Percentiles rank a stretch among this genome's conserved stretches.
phyloP scores from a whole-genome alignment of 2,329 filamentous ascomycete genomes.

The Fusarium odoratissimum region DNA sequence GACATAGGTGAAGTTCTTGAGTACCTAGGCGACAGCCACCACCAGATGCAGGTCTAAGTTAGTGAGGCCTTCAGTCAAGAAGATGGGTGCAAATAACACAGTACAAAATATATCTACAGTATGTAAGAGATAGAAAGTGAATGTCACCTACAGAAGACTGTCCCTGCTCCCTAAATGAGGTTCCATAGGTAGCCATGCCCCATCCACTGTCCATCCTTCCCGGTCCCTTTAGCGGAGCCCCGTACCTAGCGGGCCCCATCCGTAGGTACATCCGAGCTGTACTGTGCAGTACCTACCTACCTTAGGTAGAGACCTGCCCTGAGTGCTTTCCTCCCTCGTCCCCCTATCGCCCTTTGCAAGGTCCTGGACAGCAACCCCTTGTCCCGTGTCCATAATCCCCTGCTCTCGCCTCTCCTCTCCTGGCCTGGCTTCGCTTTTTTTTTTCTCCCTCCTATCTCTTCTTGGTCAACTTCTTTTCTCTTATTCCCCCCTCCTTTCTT shows the following conservation, averaged over 20 bases:
- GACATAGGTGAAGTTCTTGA: conserved; percentile 4
- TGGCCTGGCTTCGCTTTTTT: conserved; percentile 39
- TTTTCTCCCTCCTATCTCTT: conserved; percentile 43
- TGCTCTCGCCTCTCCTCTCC: conserved; percentile 44
- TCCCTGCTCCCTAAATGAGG: conserved; percentile 4
- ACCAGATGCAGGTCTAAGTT: conserved; percentile 25
- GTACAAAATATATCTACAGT: conserved; percentile 8
- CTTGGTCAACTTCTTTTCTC: conserved; percentile 42
- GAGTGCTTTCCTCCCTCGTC: conserved; percentile 29
- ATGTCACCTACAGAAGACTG: neutral
- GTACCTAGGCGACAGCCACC: conserved; percentile 17
- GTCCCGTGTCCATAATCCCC: conserved; percentile 46
- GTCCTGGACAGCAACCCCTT: conserved; percentile 45
- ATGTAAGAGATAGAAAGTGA: neutral
- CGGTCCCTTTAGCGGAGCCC: conserved; percentile 34
- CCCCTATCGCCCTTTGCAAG: conserved; percentile 46
- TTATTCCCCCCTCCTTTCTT: conserved; percentile 38
- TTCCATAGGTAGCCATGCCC: conserved; percentile 18
- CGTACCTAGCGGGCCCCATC: conserved; percentile 22
- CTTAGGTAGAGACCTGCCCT: neutral
- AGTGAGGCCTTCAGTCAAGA: neutral
- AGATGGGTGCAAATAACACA: conserved; percentile 10
- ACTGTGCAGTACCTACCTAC: neutral
- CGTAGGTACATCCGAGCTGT: conserved; percentile 17
- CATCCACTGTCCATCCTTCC: conserved; percentile 22